Conservation (phyloP, 176 grass and related monocot species). For the Otatea glauca region DNA sequence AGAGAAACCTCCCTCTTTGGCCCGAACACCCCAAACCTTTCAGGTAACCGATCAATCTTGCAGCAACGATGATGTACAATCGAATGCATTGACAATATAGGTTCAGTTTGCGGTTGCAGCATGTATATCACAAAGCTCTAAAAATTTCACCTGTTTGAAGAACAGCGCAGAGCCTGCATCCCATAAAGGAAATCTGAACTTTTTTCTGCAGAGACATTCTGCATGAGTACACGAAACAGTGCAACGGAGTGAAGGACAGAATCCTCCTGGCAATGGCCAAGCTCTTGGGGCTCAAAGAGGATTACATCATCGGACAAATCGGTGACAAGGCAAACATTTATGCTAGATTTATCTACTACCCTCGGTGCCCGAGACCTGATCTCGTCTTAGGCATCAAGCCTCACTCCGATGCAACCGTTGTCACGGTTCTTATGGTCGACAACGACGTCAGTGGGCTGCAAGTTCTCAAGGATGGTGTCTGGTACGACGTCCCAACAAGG, state of each 20-base stretch:
- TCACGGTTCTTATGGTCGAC: slow-evolving; percentile 53
- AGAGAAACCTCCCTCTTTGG: slow-evolving; percentile 53
- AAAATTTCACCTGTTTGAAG: no score
- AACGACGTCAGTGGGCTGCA: slow-evolving; percentile 51
- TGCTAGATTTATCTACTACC: slow-evolving; percentile 59
- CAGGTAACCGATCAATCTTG: slow-evolving; percentile 38
- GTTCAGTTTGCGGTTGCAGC: not conserved
- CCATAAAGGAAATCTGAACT: not conserved
- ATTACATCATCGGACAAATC: slow-evolving; percentile 26
- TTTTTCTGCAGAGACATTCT: slow-evolving; percentile 44
- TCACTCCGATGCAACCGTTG: slow-evolving; percentile 48
- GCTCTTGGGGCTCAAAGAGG: slow-evolving; percentile 33
- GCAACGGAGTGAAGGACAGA: slow-evolving; percentile 16
- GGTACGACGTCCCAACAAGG: slow-evolving; percentile 41
- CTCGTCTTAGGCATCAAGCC: slow-evolving; percentile 60
- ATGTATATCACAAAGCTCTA: no score
- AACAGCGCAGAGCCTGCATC: no score
- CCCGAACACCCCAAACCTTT: slow-evolving; percentile 41
- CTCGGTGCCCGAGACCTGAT: slow-evolving; percentile 49
- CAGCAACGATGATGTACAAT: not conserved
- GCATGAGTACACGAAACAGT: slow-evolving; percentile 43
- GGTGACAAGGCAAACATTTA: not conserved
- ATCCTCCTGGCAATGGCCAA: slow-evolving; percentile 42
- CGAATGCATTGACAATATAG: not conserved
- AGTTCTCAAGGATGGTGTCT: slow-evolving; percentile 47